Base-by-base conservation (phyloP, 2,329 filamentous ascomycete species). In the Bipolaris gigantea region DNA sequence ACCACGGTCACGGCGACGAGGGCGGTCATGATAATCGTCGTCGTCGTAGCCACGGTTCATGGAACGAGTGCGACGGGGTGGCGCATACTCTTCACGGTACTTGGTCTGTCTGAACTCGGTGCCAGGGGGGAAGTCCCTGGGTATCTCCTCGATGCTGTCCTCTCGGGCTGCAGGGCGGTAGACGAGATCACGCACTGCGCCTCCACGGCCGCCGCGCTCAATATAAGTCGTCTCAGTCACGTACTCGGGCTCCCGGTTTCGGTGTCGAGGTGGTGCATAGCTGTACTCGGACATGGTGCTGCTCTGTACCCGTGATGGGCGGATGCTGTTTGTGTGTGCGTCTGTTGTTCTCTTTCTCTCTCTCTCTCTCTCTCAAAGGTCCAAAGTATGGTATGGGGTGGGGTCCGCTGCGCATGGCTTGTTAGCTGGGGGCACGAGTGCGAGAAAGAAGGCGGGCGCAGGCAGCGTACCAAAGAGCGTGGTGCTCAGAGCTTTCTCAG, bases 111-210 rank as follows among this genome's bases (percentile, higher is more conserved):
- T 74, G 62, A 76, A 76, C 63, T 78, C 76, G 69, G 66, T 72
- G 70, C 67, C 85, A 6, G 90, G 89, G 30, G 90, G 90, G 67
- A 95, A 96, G 64, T 95, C 89, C 62, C 91, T 86, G 60, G 85
- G 85, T 56, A 95, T 85, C 76, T 95, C 90, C 76, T 96, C 92
- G 69, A 95, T 86, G 73, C 88, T 92, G 67, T 91, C 88, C 71
- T 92, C 87, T 60, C 88, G 86, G 39, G 55, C 60, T 44, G 55
- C 61, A 45, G 78, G 75, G 53, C 79, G 79, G 68, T 77, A 80
- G 67, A 80, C 79, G 48, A 81, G 75, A 59, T 81, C 79, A 49
- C 77, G 75, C 32, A 75, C 75, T 35, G 74, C 71, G 13, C 73
- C 73, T 49, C 75, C 77, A 30, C 64, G 68, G 71, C 78, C 62